Evolutionary conservation across 2,329 filamentous ascomycete genomes (phyloP).

Genomic region (Shiraia sp.): DNA sequence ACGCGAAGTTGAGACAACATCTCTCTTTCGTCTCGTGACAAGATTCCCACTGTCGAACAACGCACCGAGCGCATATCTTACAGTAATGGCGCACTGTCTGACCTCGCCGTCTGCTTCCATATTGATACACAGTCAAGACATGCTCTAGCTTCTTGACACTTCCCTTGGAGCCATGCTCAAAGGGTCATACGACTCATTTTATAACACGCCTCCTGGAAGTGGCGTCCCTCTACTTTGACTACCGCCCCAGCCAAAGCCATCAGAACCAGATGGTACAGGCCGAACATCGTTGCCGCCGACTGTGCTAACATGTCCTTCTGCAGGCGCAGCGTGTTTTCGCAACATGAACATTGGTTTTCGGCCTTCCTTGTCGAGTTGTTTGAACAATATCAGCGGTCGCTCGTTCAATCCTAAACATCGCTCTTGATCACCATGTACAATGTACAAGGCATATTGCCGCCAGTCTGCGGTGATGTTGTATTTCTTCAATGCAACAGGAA

Average conservation of each 20-base stretch:
- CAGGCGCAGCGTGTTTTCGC: conserved; percentile 64
- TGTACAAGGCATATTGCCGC: conserved; percentile 96
- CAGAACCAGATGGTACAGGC: conserved; percentile 21
- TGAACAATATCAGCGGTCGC: conserved; percentile 93
- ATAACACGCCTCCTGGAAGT: conserved; percentile 29
- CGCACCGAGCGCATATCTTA: too few species aligned
- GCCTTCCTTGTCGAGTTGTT: conserved; percentile 94
- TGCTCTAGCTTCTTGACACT: too few species aligned
- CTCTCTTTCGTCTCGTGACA: too few species aligned
- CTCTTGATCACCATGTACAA: conserved; percentile 98
- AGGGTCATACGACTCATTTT: neutral
- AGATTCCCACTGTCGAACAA: too few species aligned
- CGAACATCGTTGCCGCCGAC: conserved; percentile 42
- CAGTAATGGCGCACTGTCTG: too few species aligned
- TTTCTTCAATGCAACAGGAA: conserved; percentile 93
- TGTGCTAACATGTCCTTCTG: conserved; percentile 51
- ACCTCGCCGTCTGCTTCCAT: too few species aligned
- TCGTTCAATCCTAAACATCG: conserved; percentile 89
- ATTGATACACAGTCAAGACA: too few species aligned
- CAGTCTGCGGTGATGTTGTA: conserved; percentile 98
- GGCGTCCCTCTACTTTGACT: conserved; percentile 29
- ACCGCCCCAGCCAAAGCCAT: conserved; percentile 27
- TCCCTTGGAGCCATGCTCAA: neutral
- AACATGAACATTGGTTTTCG: conserved; percentile 99
- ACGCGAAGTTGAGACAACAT: too few species aligned